phyloP scores from a whole-genome alignment of 2,329 filamentous ascomycete genomes.

The Capronia americana region DNA sequence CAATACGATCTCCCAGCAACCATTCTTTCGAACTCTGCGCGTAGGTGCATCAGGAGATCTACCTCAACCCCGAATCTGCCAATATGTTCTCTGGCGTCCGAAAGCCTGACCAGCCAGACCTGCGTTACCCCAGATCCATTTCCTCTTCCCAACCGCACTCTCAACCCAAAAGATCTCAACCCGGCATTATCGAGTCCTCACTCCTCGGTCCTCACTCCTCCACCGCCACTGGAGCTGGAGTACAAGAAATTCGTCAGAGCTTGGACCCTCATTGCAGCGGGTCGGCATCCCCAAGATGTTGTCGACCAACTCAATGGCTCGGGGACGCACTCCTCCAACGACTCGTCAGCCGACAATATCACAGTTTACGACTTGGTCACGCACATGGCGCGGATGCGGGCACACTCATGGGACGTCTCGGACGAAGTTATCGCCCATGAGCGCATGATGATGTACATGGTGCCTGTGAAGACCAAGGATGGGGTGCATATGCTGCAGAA shows the following conservation, averaged over 20 bases:
- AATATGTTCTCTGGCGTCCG: too few relatives aligned
- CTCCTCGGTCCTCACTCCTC: too few relatives aligned
- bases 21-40: too few relatives aligned
- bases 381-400: neutral
- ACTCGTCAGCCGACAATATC: neutral
- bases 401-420: neutral
- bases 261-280: neutral
- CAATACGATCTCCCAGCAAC: too few relatives aligned
- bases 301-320: neutral
- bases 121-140: too few relatives aligned
- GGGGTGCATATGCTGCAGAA: neutral
- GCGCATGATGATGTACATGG: neutral
- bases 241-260: neutral
- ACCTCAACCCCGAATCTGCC: too few relatives aligned
- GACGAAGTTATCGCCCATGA: neutral
- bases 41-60: too few relatives aligned
- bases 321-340: too few relatives aligned
- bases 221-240: neutral
- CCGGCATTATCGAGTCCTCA: too few relatives aligned
- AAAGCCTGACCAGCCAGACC: too few relatives aligned
- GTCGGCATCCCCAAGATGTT: neutral
- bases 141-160: too few relatives aligned
- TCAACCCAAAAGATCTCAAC: too few relatives aligned
- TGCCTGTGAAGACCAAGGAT: neutral
- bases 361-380: neutral